phyloP scores from a whole-genome alignment of 164 flowering plant species.

The Macadamia tetraphylla region DNA sequence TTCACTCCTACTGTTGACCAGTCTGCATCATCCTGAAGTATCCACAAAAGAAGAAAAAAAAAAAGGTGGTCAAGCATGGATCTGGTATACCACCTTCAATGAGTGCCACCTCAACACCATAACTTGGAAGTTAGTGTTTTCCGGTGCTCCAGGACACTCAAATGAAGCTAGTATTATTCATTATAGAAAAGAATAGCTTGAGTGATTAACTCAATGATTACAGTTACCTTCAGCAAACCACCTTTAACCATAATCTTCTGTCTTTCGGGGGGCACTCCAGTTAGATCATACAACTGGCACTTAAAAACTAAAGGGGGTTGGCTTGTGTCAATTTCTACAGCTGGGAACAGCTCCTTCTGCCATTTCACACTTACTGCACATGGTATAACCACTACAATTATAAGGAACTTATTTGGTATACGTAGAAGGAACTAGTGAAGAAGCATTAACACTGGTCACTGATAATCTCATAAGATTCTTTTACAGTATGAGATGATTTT shows the following conservation, averaged over 20 bases:
- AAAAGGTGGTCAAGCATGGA: constrained; percentile 3
- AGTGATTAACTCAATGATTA: background rate
- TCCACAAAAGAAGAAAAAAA: background rate
- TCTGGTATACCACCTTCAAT: background rate
- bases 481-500: too few species aligned
- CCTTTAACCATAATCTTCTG: constrained; percentile 99
- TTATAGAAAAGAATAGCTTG: background rate
- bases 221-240: constrained; percentile 84
- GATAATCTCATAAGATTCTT: too few species aligned
- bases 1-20: constrained; percentile 83
- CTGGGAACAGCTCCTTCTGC: constrained; percentile 76
- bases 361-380: constrained; percentile 85
- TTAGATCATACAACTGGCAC: constrained; percentile 84
- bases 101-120: background rate
- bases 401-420: too few species aligned
- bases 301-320: constrained; percentile 91
- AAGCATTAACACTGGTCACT: too few species aligned
- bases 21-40: constrained; percentile 89
- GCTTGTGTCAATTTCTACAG: constrained; percentile 86
- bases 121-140: background rate
- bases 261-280: constrained; percentile 99
- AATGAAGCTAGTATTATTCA: background rate
- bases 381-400: too few species aligned
- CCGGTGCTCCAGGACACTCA: background rate
- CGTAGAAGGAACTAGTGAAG: too few species aligned